Conservation (phyloP, 23 red algal species). For the Cyanidioschyzon merolae region DNA sequence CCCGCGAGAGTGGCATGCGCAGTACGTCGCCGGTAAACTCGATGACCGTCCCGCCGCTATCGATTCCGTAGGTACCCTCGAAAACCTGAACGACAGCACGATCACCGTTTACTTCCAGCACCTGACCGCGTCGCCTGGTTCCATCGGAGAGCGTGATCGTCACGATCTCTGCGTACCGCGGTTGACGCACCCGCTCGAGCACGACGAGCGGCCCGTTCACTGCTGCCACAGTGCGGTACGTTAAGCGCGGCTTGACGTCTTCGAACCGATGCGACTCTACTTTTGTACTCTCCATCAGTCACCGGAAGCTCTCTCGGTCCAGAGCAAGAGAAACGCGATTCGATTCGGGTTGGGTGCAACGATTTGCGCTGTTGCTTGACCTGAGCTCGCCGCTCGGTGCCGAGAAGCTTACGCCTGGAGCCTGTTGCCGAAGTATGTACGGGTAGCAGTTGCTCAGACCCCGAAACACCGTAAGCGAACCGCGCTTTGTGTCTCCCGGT, state of each 20-base stretch:
- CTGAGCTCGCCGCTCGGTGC: no score
- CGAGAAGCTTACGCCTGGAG: no score
- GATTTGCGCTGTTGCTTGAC: no score
- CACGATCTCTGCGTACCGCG: slow-evolving; percentile 90
- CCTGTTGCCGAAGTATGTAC: no score
- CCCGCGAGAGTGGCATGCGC: slow-evolving; percentile 73
- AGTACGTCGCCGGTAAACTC: slow-evolving; percentile 93
- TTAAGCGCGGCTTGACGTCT: slow-evolving; percentile 61
- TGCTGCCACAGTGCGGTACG: slow-evolving; percentile 79
- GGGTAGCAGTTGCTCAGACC: no score
- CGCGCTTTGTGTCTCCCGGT: no score
- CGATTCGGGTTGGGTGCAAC: no score
- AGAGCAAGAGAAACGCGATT: no score
- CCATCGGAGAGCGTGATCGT: slow-evolving; percentile 84
- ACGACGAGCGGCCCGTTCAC: slow-evolving; percentile 95
- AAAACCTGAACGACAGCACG: slow-evolving; percentile 97
- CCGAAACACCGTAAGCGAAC: no score
- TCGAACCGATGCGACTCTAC: neutral
- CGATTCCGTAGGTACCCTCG: slow-evolving; percentile 95
- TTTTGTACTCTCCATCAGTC: neutral
- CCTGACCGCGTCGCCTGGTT: slow-evolving; percentile 74
- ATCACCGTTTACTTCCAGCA: slow-evolving; percentile 89
- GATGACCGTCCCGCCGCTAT: slow-evolving; percentile 64
- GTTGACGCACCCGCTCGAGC: slow-evolving; percentile 74
- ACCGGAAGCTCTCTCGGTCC: no score